Evolutionary conservation across 169 alveolate genomes (phyloP).

Genomic region (Plasmodium yoelii): DNA sequence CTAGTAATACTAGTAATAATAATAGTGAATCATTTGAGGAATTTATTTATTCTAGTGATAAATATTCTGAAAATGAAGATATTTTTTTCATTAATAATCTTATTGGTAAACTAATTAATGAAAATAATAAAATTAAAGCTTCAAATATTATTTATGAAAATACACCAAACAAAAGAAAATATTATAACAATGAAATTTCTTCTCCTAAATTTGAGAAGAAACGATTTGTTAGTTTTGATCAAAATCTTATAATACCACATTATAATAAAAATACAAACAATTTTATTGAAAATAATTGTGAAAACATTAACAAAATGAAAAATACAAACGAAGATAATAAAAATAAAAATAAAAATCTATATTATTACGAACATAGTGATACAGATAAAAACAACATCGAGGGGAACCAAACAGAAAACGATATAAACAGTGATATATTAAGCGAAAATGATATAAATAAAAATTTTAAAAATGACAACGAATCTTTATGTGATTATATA

Average conservation of each 20-base stretch:
- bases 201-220: not conserved
- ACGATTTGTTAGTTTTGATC: not conserved
- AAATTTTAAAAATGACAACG: not conserved
- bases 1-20: no score
- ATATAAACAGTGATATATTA: no score
- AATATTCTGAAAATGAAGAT: no score
- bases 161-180: not conserved
- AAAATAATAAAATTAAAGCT: no score
- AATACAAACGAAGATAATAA: slow-evolving; percentile 4
- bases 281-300: not conserved
- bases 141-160: not conserved
- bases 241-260: no score
- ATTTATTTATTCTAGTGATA: no score
- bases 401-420: not conserved
- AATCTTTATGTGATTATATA: not conserved
- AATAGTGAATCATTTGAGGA: no score
- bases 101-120: no score
- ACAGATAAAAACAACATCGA: not conserved
- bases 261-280: not conserved
- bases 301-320: not conserved
- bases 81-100: no score
- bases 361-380: not conserved
- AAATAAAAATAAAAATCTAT: not conserved
- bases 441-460: not conserved
- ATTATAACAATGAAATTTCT: not conserved